Base-by-base conservation (phyloP, 768 basidiomycete species). In the Hypholoma sublateritium region DNA sequence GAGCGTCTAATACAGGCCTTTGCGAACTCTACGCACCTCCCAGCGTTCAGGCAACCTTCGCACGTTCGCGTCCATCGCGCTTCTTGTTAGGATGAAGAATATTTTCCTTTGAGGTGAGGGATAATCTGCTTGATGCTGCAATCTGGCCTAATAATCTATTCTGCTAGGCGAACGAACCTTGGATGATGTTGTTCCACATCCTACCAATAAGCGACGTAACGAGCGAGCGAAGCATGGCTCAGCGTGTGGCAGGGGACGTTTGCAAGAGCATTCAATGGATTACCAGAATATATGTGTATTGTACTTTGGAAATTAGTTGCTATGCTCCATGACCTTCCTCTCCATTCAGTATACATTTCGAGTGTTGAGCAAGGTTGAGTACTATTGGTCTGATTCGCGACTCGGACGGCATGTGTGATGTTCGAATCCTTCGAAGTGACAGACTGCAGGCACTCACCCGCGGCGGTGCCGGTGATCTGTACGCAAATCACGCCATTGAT, bases 181-280 rank as follows among this genome's bases (percentile, higher is more conserved):
- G 55, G 72, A 75, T 68, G 86, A 87, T 79, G 74, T 76, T 78
- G 68, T 80, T 84, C 76, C 67, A 67, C 85, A 82, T 77, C 85
- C 83, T 79, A 74, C 58, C 84, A 87, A 85, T 74, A 87, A 83
- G 80, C 84, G 81, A 83, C 77, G 84, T 82, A 85, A 80, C 85
- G 84, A 83, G 79, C 80, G 80, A 74, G 79, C 85, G 79, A 85
- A 85, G 86, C 74, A 82, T 78, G 85, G 85, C 79, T 84, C 71
- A 72, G 77, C 74, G 83, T 77, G 77, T 85, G 80, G 78, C 72
- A 87, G 85, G 83, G 73, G 53, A 45, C 22, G 53, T 46, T 34
- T 45, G 34, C 53, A 45, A 11, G 17, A 14, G 37, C 24, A 51
- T 22, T 51, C 22, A 39, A 39, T 51, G 16, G 5, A 2, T 51